Conservation (phyloP, 176 grass and related monocot species). For the Miscanthus lutarioriparius region DNA sequence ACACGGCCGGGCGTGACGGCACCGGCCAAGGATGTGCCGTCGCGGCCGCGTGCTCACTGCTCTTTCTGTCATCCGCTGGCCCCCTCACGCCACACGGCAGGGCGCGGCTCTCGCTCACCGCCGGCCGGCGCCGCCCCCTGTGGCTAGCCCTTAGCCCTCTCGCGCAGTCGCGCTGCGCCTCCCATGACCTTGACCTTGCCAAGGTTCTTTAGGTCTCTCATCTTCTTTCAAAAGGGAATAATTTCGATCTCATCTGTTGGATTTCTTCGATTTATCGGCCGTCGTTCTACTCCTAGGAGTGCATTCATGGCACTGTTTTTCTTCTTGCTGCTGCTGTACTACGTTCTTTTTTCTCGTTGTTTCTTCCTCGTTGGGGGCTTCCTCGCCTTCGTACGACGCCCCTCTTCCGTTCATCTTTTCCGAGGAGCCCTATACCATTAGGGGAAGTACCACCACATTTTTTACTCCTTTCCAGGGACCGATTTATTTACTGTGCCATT, state of each 20-base stretch:
- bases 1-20: constrained; percentile 58
- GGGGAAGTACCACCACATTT: constrained; percentile 9
- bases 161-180: not conserved
- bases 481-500: constrained; percentile 38
- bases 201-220: not conserved
- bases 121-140: constrained; percentile 13
- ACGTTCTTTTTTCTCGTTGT: not conserved
- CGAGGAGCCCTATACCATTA: constrained; percentile 27
- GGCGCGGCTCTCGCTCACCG: constrained; percentile 9
- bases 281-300: not conserved
- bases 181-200: no score
- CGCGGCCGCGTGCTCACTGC: constrained; percentile 71
- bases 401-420: constrained; percentile 48
- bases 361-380: not conserved
- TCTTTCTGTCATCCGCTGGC: constrained; percentile 56
- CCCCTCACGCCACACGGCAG: not conserved
- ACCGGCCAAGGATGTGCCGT: constrained; percentile 52
- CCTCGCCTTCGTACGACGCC: constrained; percentile 20
- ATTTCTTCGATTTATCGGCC: not conserved
- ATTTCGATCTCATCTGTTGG: not conserved
- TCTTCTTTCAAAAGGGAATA: not conserved
- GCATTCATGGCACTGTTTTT: constrained; percentile 35
- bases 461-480: constrained; percentile 35
- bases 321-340: not conserved
- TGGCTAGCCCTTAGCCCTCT: not conserved